Conservation (phyloP, 768 basidiomycete genomes). For the Erythrobasidium yunnanense region DNA sequence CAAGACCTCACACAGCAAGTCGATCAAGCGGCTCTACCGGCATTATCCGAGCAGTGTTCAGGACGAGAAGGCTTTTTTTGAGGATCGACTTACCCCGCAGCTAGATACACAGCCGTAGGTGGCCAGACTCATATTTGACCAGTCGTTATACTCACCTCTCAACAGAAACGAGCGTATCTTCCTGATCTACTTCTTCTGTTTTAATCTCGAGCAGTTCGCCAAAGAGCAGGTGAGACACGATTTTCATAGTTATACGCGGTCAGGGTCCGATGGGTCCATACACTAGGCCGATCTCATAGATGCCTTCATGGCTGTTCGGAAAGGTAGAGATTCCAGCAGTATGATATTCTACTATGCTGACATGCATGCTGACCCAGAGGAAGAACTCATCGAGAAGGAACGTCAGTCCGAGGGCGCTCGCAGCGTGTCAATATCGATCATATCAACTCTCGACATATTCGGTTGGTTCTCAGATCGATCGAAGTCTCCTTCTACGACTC, state of each 20-base stretch:
- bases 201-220: conserved; percentile 88
- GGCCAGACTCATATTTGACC: no score
- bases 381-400: not conserved
- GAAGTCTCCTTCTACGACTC: not conserved
- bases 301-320: conserved; percentile 68
- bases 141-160: not conserved
- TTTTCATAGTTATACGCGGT: no score
- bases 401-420: no score
- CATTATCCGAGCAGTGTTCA: conserved; percentile 32
- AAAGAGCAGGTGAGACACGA: conserved; percentile 67
- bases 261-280: no score
- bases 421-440: no score
- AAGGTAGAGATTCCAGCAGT: conserved; percentile 47
- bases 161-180: conserved; percentile 34
- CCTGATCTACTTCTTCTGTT: conserved; percentile 48
- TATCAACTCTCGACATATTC: not conserved
- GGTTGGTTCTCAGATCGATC: not conserved
- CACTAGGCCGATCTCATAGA: conserved; percentile 50
- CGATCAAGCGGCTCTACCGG: conserved; percentile 36
- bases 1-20: conserved; percentile 34
- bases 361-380: not conserved
- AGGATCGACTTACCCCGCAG: not conserved
- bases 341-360: no score
- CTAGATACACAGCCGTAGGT: conserved; percentile 4
- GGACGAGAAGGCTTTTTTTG: conserved; percentile 5